Conservation (phyloP, 2,329 filamentous ascomycete genomes). For the Neopestalotiopsis sp. region DNA sequence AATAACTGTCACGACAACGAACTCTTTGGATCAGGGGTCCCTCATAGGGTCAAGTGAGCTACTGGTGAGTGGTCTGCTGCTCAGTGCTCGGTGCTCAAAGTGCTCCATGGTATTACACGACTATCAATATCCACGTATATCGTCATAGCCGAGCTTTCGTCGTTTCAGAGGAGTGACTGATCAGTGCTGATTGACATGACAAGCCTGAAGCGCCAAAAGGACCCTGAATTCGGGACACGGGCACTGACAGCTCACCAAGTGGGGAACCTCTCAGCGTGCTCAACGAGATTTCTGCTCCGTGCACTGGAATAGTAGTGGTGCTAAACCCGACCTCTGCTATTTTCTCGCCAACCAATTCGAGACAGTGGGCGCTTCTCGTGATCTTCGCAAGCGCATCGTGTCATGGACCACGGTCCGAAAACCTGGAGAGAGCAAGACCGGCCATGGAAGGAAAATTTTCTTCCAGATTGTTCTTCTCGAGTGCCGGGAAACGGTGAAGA, state of each 20-base stretch:
- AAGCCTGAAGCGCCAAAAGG: conserved; percentile 3
- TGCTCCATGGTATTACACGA: no score
- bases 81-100: no score
- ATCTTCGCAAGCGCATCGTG: neutral
- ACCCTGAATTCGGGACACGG: conserved; percentile 15
- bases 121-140: neutral
- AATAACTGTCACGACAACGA: neutral
- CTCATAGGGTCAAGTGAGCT: neutral
- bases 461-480: neutral
- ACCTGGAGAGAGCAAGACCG: neutral
- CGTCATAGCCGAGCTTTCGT: neutral
- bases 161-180: neutral
- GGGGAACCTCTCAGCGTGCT: neutral
- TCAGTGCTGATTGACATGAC: neutral
- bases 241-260: conserved; percentile 14
- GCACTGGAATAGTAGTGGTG: neutral
- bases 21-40: neutral
- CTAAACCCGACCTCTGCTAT: neutral
- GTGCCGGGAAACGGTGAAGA: neutral
- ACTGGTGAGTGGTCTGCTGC: no score
- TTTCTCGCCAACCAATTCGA: neutral
- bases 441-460: neutral
- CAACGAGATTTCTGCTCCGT: conserved; percentile 1
- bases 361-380: neutral
- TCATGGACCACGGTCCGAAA: neutral